Percentiles rank a stretch among this genome's conserved stretches.
Evolutionary conservation across 2,329 filamentous ascomycete genomes (phyloP).

Genomic region (Beauveria sp.): DNA sequence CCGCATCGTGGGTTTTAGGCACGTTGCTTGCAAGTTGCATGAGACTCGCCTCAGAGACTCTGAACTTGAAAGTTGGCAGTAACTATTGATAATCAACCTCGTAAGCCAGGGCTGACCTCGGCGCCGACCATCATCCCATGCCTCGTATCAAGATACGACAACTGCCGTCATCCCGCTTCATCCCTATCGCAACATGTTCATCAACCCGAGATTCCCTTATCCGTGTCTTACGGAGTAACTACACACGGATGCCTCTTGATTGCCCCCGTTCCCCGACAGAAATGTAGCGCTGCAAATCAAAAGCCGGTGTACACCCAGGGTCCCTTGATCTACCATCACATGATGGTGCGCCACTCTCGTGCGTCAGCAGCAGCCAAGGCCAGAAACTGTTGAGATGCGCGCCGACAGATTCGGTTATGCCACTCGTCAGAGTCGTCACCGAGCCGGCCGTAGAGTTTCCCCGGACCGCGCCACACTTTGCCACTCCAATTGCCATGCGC

Average conservation of each 20-base stretch:
- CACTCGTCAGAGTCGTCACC: not conserved
- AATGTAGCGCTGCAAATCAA: not conserved
- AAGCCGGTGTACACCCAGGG: not conserved
- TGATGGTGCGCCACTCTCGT: constrained; percentile 12
- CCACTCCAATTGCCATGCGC: not conserved
- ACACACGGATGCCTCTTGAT: not conserved
- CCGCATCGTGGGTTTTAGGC: not conserved
- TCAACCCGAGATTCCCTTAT: not conserved
- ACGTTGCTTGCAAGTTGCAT: too few species aligned
- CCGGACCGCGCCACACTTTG: constrained; percentile 1
- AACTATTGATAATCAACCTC: too few species aligned
- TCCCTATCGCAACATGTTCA: not conserved
- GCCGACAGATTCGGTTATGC: not conserved
- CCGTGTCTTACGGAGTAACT: not conserved
- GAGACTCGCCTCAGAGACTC: too few species aligned
- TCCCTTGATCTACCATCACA: constrained; percentile 7
- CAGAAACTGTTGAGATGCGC: constrained; percentile 3
- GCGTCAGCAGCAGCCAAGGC: not conserved
- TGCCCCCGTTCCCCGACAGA: not conserved
- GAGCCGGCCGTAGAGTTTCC: not conserved
- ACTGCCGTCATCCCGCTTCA: not conserved
- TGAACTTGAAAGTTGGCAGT: too few species aligned
- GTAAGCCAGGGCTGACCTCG: too few species aligned
- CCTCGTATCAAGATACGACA: not conserved
- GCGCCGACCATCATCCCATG: not conserved